Base-by-base conservation (phyloP, 2,329 filamentous ascomycete genomes). In the Zarea fungicola region DNA sequence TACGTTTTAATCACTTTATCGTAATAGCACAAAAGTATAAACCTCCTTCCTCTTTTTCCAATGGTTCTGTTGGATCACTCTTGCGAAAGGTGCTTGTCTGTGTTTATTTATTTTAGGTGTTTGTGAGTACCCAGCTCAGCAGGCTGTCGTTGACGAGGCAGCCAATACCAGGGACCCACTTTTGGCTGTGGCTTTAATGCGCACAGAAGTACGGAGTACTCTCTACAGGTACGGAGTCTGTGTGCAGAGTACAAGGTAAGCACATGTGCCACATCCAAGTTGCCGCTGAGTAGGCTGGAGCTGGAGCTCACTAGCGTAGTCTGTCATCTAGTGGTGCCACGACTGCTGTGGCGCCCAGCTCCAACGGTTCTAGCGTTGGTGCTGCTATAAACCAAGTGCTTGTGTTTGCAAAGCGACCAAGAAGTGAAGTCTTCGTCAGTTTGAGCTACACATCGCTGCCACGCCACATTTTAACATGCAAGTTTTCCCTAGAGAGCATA, bases 121-220 rank as follows among this genome's bases (percentile, higher is more conserved):
- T n/a, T 26, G 21, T 22, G 6, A 13, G n/a, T 37, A 47, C 44
- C 36, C 22, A 39, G 35, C 35, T 34, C n/a, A n/a, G n/a, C n/a
- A 28, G 44, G 44, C 28, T 25, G 44, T 41, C 36, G 45, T 48
- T 48, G 45, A 48, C 45, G 45, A 48, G 45, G 37, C 45, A 48
- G 36, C 45, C 29, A 18, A 16, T 19, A 19, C 28, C 28, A 39
- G 7, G 10, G 36, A 21, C 28, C 45, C 45, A 34, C 28, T 9
- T 26, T 29, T 6, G 11, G 42, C 2, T 28, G 36, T 41, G 45
- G 45, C 45, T 48, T 42, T 36, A 48, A n/a, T 47, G 35, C 26
- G 36, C 37, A 19, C 6, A 7, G 13, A 36, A 36, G 34, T 36
- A 18, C 31, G 16, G 34, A 18, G 34, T 18, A 36, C n/a, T 11